phyloP scores from a whole-genome alignment of 768 basidiomycete genomes.

The Naganishia antarctica region DNA sequence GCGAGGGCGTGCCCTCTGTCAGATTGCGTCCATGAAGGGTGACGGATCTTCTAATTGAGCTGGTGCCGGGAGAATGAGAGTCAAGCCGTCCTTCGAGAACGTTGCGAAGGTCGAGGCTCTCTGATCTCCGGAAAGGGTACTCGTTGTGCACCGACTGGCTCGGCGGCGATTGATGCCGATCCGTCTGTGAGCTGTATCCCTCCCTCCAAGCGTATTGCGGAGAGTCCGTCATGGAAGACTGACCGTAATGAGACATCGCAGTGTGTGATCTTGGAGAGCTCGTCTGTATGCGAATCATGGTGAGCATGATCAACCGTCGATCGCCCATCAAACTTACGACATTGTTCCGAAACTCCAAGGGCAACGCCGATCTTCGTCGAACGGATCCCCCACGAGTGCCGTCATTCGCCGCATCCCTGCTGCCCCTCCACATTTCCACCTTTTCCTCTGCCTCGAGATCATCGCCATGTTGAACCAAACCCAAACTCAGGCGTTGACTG shows the following conservation, averaged over 20 bases:
- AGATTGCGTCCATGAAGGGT: conserved; percentile 11
- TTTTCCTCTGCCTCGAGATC: not conserved
- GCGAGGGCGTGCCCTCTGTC: not conserved
- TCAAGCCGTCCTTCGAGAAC: not conserved
- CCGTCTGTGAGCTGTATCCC: not conserved
- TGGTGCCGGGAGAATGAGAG: not conserved
- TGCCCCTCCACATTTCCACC: conserved; percentile 17
- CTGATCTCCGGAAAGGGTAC: not conserved
- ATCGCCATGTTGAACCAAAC: not conserved
- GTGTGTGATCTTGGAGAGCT: not conserved
- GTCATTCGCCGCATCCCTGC: conserved; percentile 26
- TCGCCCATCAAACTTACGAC: not conserved
- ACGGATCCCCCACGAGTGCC: conserved; percentile 6
- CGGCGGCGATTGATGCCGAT: not conserved
- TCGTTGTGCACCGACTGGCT: not conserved
- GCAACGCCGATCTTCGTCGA: conserved; percentile 17
- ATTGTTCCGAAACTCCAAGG: conserved; percentile 26
- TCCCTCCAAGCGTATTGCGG: not conserved
- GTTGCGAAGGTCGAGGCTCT: not conserved
- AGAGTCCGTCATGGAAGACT: not conserved
- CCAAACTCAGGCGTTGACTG: not conserved
- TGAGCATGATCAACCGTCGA: not conserved
- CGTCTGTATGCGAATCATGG: not conserved
- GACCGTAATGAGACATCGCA: not conserved
- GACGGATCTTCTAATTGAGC: not conserved